These are phyloP conservation scores for Cutaneotrichosporon spelunceum DNA, from an alignment of 1,284 basidiomycete genomes.

Conservation along the genomic window DNA sequence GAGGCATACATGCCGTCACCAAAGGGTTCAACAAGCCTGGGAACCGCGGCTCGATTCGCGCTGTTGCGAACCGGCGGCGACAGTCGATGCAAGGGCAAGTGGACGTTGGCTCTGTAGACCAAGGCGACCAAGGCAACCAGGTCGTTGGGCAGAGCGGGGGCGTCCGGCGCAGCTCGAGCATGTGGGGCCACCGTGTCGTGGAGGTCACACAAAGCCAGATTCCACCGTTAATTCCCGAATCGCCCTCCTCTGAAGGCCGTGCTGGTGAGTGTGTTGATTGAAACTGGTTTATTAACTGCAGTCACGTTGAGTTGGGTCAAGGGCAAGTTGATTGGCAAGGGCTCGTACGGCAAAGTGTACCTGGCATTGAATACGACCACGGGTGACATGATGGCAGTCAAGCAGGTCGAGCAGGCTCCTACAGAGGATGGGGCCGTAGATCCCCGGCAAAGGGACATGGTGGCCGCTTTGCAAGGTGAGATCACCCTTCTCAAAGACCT, in stretches of 20 bases:
- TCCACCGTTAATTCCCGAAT: slow-evolving; percentile 50
- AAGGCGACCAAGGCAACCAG: neutral
- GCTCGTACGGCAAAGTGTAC: slow-evolving; percentile 94
- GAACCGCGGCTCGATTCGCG: slow-evolving; percentile 76
- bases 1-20: neutral
- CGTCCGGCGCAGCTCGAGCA: slow-evolving; percentile 77
- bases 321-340: slow-evolving; percentile 93
- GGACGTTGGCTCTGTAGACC: slow-evolving; percentile 1
- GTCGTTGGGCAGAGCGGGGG: slow-evolving; percentile 53
- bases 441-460: slow-evolving; percentile 74
- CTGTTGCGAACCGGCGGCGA: slow-evolving; percentile 61
- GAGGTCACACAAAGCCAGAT: slow-evolving; percentile 73
- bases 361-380: slow-evolving; percentile 96
- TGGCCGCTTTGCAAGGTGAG: slow-evolving; percentile 89
- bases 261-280: slow-evolving; percentile 5
- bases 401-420: slow-evolving; percentile 85
- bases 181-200: slow-evolving; percentile 91
- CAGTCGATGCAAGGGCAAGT: slow-evolving; percentile 22
- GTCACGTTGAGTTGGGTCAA: slow-evolving; percentile 95
- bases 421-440: slow-evolving; percentile 57
- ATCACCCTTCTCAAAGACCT: slow-evolving; percentile 93
- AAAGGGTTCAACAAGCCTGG: slow-evolving; percentile 46
- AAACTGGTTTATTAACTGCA: neutral
- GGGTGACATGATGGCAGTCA: slow-evolving; percentile 98
- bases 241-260: slow-evolving; percentile 26